Base-by-base conservation (phyloP, 805 yeast species). In the Zygoascus tannicola region DNA sequence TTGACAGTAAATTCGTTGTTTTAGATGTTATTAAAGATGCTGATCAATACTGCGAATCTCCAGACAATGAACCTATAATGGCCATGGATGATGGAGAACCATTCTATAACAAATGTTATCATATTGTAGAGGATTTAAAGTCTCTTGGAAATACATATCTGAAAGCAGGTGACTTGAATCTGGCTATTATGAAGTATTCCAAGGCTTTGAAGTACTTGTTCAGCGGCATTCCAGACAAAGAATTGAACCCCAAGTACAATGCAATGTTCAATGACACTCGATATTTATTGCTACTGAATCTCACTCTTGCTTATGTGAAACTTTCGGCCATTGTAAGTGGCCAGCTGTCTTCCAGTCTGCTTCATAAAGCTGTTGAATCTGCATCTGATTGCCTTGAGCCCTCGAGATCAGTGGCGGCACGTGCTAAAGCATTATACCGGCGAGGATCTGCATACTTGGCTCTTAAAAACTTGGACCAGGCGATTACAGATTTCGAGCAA, bases 371-470 rank as follows among this genome's bases (percentile, higher is more conserved):
- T n/a, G n/a, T n/a, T n/a, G n/a, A n/a, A n/a, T n/a, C n/a, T n/a
- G n/a, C n/a, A n/a, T n/a, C n/a, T n/a, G n/a, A n/a, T n/a, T n/a
- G n/a, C n/a, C n/a, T n/a, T n/a, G n/a, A n/a, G n/a, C n/a, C n/a
- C n/a, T n/a, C 36, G 8, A n/a, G 7, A n/a, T 7, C 36, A 19
- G 16, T 33, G 36, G 8, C 10, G 8, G 19, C 14, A 33, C 14
- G 59, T n/a, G 85, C 94, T 15, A 88, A 88, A 68, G 97, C 96
- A 0, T 66, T 76, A 36, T 88, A 80, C 68, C 80, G 97, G 61
- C 79, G 90, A 62, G 96, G 94, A 32, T 67, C 74, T 57, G 95
- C 92, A 1, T 73, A 78, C 55, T 63, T 76, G 47, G 63, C 73
- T 5, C 66, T 71, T 19, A 81, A 81, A 56, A 80, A 84, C 56